Evolutionary conservation across 2,329 filamentous ascomycete genomes (phyloP).

Genomic region (Metarhizium guizhouense): DNA sequence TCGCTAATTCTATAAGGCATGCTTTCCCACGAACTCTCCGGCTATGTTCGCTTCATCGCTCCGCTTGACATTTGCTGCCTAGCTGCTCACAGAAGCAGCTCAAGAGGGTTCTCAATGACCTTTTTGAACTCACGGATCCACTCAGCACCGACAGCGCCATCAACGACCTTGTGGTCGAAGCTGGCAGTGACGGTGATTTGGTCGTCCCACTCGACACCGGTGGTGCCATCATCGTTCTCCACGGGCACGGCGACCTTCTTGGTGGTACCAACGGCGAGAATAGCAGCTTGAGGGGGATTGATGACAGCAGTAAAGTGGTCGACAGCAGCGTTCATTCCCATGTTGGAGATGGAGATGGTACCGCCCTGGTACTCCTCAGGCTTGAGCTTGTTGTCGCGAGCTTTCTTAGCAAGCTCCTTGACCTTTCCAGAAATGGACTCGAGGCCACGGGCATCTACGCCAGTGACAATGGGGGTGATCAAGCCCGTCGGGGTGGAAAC

Average conservation of each 20-base stretch:
- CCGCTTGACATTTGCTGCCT: not conserved
- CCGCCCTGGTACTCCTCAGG: conserved; percentile 98
- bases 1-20: conserved; percentile 10
- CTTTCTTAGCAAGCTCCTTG: conserved; percentile 95
- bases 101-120: conserved; percentile 92
- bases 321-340: conserved; percentile 98
- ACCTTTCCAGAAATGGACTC: conserved; percentile 79
- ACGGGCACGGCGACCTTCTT: conserved; percentile 89
- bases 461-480: conserved; percentile 95
- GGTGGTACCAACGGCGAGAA: conserved; percentile 88
- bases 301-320: conserved; percentile 98
- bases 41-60: not conserved
- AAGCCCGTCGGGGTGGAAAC: conserved; percentile 88
- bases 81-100: conserved; percentile 69
- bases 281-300: conserved; percentile 95
- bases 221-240: conserved; percentile 73
- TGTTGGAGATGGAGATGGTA: conserved; percentile 99
- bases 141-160: conserved; percentile 91
- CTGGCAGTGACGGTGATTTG: conserved; percentile 91
- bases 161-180: conserved; percentile 98
- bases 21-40: conserved; percentile 7
- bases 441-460: conserved; percentile 78
- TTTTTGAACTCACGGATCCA: conserved; percentile 97
- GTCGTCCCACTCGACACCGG: conserved; percentile 81
- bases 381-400: conserved; percentile 96